These are phyloP conservation scores for Nothomitra cinnamomea DNA, from an alignment of 2,329 filamentous ascomycete genomes.

Conservation along the genomic window DNA sequence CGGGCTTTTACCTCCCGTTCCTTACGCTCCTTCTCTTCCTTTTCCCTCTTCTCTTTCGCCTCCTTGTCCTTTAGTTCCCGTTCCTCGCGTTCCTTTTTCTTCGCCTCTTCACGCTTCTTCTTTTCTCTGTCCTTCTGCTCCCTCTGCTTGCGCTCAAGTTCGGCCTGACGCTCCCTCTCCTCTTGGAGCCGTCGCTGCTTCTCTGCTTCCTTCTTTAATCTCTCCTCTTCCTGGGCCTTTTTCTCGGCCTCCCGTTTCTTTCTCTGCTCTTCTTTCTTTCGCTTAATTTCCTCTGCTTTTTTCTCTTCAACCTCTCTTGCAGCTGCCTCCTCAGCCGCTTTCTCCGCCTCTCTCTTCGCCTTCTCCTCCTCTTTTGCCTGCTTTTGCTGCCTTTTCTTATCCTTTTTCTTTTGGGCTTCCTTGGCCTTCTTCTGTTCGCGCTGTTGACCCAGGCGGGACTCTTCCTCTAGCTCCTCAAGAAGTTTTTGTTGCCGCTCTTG, in stretches of 20 bases:
- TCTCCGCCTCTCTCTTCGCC: slow-evolving; percentile 72
- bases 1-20: slow-evolving; percentile 39
- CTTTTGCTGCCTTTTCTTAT: slow-evolving; percentile 81
- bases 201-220: slow-evolving; percentile 68
- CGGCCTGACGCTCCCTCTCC: slow-evolving; percentile 70
- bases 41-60: slow-evolving; percentile 47
- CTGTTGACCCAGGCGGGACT: slow-evolving; percentile 56
- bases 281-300: slow-evolving; percentile 62
- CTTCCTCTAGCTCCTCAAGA: slow-evolving; percentile 79
- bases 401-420: slow-evolving; percentile 88
- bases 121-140: slow-evolving; percentile 70
- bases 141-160: slow-evolving; percentile 67
- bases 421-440: slow-evolving; percentile 85
- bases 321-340: slow-evolving; percentile 70
- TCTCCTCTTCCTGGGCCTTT: slow-evolving; percentile 81
- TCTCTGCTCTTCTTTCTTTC: slow-evolving; percentile 75
- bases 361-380: slow-evolving; percentile 82
- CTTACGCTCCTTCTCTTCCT: slow-evolving; percentile 37
- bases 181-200: slow-evolving; percentile 63
- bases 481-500: slow-evolving; percentile 81
- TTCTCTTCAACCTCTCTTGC: slow-evolving; percentile 59
- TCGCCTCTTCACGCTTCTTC: slow-evolving; percentile 51
- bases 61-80: slow-evolving; percentile 52
- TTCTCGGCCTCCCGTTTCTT: slow-evolving; percentile 83
- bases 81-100: slow-evolving; percentile 60